Evolutionary conservation across 2,329 filamentous ascomycete species (phyloP), one percentile per base, ranked within the genome.

Genomic region (Phaeosphaeria sp.): DNA sequence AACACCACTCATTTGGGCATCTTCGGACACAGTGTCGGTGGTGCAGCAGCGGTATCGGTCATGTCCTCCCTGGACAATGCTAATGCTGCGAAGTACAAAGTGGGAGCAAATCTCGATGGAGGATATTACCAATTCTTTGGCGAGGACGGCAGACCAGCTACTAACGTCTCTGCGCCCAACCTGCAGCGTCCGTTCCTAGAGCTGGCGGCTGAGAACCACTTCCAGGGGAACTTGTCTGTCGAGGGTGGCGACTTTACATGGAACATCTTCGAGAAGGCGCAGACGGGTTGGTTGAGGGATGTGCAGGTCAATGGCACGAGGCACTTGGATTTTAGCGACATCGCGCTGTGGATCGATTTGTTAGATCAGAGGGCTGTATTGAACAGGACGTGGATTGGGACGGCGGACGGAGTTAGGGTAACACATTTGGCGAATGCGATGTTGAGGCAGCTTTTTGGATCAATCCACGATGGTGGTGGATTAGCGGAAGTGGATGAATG

Each of bases 11-110:
- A 55, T 24, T 52, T 54, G 13, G 22, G 25, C 33, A 36, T 53
- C 7, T 50, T 64, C n/a, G 61, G 63, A 6, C 59, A 62, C 48
- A 60, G 53, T 24, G 22, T 64, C 30, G 63, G 63, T n/a, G 63
- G 61, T 13, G 56, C 63, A 2, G 55, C 51, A 18, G 39, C 55
- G 17, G 51, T 25, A 27, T 46, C 39, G 13, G 46, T 46, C 15
- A 43, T 57, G 27, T 24, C 44, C 6, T 44, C 39, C 6, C n/a
- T n/a, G n/a, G 20, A 52, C 7, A n/a, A 9, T 8, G 7, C 13
- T 17, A 30, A 21, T 17, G 36, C 45, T 4, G 44, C 50, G 22
- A 43, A 11, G 17, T 47, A 53, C 15, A 40, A 53, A 30, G 45
- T 40, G n/a, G 55, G 55, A n/a, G 24, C 39, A 20, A 57, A 57